Evolutionary conservation across 106 monocot species (phyloP), one percentile per base, ranked within the genome.

Genomic region (Vanilla planifolia): DNA sequence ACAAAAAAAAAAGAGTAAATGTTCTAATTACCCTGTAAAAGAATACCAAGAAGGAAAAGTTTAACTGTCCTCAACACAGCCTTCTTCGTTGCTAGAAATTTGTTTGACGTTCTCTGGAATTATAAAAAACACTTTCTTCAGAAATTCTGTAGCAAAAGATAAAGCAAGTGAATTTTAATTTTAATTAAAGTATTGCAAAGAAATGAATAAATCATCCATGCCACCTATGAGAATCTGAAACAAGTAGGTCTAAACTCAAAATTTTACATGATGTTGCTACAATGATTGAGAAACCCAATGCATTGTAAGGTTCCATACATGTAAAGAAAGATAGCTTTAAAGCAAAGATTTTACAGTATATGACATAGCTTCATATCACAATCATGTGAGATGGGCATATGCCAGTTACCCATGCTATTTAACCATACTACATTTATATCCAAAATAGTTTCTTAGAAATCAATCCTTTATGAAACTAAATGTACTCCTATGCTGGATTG

Each of bases 1-100:
- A 28, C 29, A 53, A 53, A 27, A 53, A 15, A 15, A 16, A 15
- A 30, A 6, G 19, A 35, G 2, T 0, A 22, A 55, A 46, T n/a
- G 42, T 59, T n/a, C 16, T 48, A 28, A 59, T 62, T 84, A 87
- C 92, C 92, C 84, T 92, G 86, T 15, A 83, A 68, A 75, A 92
- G 63, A 76, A 87, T 57, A 39, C 92, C 86, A 51, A 87, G 75
- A 27, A 86, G 62, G 56, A 87, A 75, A 21, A 92, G 80, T 45
- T 92, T 80, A 33, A 68, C 13, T 43, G 86, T 75, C 61, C 77
- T 77, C 35, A 84, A 25, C 33, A 70, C 43, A 48, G 80, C 86
- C 66, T 80, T 86, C 16, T 65, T 63, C 67, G 80, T 77, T 36
- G 80, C 67, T 65, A 73, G 67, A 16, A n/a, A 20, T 73, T 71